phyloP scores from a whole-genome alignment of 164 flowering plant species.

The Houttuynia cordata region DNA sequence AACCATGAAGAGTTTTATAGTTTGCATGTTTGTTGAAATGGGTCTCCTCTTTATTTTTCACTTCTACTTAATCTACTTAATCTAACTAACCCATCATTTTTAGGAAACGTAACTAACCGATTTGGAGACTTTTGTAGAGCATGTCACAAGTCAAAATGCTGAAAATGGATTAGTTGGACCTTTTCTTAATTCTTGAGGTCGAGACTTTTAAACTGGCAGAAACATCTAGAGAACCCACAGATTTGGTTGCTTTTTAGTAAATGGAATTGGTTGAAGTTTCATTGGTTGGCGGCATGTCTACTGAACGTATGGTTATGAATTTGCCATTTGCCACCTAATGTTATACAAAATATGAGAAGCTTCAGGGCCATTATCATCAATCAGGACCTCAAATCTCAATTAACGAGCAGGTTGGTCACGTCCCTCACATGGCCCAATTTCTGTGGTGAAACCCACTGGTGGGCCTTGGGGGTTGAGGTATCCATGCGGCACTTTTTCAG shows the following conservation, averaged over 20 bases:
- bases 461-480: no score
- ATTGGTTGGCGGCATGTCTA: no score
- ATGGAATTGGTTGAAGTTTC: no score
- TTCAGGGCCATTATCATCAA: no score
- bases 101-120: not conserved
- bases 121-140: not conserved
- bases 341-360: no score
- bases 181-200: no score
- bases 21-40: not conserved
- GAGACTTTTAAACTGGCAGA: no score
- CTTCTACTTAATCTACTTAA: constrained; percentile 2
- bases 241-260: no score
- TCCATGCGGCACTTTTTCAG: no score
- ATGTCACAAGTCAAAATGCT: not conserved
- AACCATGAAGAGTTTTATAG: not conserved
- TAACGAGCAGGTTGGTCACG: not conserved
- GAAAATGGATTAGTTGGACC: not conserved
- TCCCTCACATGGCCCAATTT: not conserved
- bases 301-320: no score
- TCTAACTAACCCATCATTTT: constrained; percentile 3
- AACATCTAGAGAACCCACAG: no score
- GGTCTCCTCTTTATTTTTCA: not conserved
- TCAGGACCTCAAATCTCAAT: not conserved
- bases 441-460: not conserved
- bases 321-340: no score